Conservation (phyloP, 1,139 yeast species). For the Yarrowia galli region DNA sequence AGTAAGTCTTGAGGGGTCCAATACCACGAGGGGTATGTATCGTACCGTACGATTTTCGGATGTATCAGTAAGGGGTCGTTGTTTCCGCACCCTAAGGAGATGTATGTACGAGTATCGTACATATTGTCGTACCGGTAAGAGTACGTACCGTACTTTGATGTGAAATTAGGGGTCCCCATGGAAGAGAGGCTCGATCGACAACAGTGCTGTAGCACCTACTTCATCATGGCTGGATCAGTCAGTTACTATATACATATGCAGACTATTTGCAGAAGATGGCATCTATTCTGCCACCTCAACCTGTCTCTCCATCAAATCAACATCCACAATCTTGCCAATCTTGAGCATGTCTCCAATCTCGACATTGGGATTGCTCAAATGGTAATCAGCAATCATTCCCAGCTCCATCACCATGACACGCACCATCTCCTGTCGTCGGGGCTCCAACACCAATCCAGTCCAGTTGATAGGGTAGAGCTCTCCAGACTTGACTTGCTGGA, state of each 20-base stretch:
- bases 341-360: slow-evolving; percentile 10
- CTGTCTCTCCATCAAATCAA: slow-evolving; percentile 25
- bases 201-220: too few species aligned
- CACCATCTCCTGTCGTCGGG: neutral
- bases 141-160: neutral
- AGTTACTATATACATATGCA: neutral
- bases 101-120: too few species aligned
- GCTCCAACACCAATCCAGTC: slow-evolving; percentile 20
- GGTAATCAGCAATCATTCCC: slow-evolving; percentile 22
- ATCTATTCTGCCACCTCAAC: slow-evolving; percentile 9
- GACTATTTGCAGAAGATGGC: neutral
- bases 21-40: too few species aligned
- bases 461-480: slow-evolving; percentile 15
- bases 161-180: too few species aligned
- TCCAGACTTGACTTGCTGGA: neutral
- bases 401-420: slow-evolving; percentile 31
- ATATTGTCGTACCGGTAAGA: too few species aligned
- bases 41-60: too few species aligned
- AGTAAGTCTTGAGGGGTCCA: too few species aligned
- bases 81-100: too few species aligned
- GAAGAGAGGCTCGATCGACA: too few species aligned
- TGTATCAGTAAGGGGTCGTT: too few species aligned
- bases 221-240: too few species aligned
- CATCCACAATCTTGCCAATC: slow-evolving; percentile 14
- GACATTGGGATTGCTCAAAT: slow-evolving; percentile 3